phyloP scores from a whole-genome alignment of 2,329 filamentous ascomycete species.

The Neonectria hederae region DNA sequence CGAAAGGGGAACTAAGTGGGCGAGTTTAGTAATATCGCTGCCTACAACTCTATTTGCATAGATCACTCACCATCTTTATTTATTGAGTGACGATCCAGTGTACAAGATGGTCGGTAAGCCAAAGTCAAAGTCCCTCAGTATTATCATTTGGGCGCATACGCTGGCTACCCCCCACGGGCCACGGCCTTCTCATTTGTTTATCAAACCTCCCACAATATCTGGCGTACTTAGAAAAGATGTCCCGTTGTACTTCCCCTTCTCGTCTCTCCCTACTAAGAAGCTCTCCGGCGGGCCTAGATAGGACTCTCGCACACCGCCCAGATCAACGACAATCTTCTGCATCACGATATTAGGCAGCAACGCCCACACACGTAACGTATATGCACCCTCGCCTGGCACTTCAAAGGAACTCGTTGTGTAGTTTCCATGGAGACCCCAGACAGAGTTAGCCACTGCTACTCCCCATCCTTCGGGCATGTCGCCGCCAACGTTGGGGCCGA shows the following conservation, averaged over 20 bases:
- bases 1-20: no score
- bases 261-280: constrained; percentile 45
- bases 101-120: no score
- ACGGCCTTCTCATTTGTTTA: not conserved
- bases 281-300: constrained; percentile 68
- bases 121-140: not conserved
- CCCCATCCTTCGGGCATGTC: not conserved
- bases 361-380: constrained; percentile 62
- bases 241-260: not conserved
- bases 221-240: not conserved
- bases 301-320: constrained; percentile 63
- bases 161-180: not conserved
- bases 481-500: not conserved
- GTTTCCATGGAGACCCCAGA: constrained; percentile 57
- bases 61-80: no score
- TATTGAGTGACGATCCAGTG: no score
- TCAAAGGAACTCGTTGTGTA: constrained; percentile 57
- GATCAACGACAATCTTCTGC: constrained; percentile 65
- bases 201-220: not conserved
- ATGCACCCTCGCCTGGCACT: constrained; percentile 53
- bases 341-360: constrained; percentile 62
- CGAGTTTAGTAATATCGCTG: no score
- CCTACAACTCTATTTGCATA: no score
- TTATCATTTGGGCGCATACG: not conserved
- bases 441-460: constrained; percentile 51